phyloP scores from a whole-genome alignment of 768 basidiomycete genomes.

The Pluteus cervinus region DNA sequence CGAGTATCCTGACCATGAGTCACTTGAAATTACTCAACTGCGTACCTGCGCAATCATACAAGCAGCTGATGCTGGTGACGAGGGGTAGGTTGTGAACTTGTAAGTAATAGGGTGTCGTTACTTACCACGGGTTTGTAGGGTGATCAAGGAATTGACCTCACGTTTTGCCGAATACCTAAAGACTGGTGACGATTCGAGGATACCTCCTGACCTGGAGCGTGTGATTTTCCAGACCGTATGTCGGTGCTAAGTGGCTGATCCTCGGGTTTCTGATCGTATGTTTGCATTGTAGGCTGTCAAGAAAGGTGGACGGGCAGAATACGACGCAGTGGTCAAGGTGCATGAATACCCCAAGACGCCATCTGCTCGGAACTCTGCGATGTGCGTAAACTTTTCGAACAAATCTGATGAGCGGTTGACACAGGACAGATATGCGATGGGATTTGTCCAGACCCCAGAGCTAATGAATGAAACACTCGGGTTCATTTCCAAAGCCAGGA shows the following conservation, averaged over 20 bases:
- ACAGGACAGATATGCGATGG: constrained; percentile 52
- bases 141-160: constrained; percentile 62
- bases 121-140: constrained; percentile 34
- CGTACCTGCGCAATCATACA: constrained; percentile 67
- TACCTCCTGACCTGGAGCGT: constrained; percentile 74
- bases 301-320: constrained; percentile 71
- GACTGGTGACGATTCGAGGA: constrained; percentile 67
- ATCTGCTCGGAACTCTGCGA: constrained; percentile 62
- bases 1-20: constrained; percentile 61
- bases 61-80: constrained; percentile 26
- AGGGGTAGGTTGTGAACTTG: constrained; percentile 15
- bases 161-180: constrained; percentile 69
- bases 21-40: constrained; percentile 61
- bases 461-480: constrained; percentile 59
- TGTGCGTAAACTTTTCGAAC: constrained; percentile 36
- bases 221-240: constrained; percentile 48
- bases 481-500: constrained; percentile 50
- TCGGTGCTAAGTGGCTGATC: constrained; percentile 1
- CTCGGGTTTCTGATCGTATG: constrained; percentile 4
- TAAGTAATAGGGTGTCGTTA: not conserved
- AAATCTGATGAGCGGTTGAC: constrained; percentile 6
- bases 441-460: constrained; percentile 46
- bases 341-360: constrained; percentile 73
- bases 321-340: constrained; percentile 61
- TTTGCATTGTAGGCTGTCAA: constrained; percentile 49